Evolutionary conservation across 129 eudicot species (phyloP), one percentile per base, ranked within the genome.

Genomic region (Silybum marianum): DNA sequence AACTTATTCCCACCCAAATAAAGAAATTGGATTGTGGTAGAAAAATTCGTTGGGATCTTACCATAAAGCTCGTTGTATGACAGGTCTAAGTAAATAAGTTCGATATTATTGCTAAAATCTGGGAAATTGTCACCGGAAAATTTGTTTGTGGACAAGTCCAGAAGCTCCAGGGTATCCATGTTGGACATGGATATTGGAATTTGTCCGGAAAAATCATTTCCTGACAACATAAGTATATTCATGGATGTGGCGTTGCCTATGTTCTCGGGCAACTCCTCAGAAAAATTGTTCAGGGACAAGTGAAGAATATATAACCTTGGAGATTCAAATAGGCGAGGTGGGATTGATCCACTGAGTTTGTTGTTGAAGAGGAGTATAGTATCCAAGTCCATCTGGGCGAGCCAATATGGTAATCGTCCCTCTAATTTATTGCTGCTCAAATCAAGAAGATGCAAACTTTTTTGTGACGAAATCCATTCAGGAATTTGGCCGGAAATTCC

Each of bases 381-480:
- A 18, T 83, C 87, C 13, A 80, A 44, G 12, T 87, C 87, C 87
- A 83, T 75, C 25, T 83, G 77, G 1, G 87, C 80, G 32, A 87
- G 90, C 90, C 90, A 87, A 42, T 58, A 54, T 0, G 90, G 90
- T 73, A 87, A 83, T 22, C 4, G 73, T 34, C 87, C 90, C 9
- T 81, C 65, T 19, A 87, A 82, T 72, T 76, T 14, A 40, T 87
- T 87, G 5, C 73, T 42, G 46, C 90, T 84, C 74, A 87, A 63
- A 58, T 87, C 90, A 36, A 87, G 78, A 38, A 76, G 70, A 73
- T 71, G 1, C 87, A 84, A 46, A 80, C 58, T 19, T 39, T 77
- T 84, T 73, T 87, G 90, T 6, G 81, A 71, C 0, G 87, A 84
- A 46, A 48, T 48, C 88, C 88, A 85, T 24, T 12, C 36, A 7